Evolutionary conservation across 2,329 filamentous ascomycete species (phyloP).

Genomic region (Xylaria sp.): DNA sequence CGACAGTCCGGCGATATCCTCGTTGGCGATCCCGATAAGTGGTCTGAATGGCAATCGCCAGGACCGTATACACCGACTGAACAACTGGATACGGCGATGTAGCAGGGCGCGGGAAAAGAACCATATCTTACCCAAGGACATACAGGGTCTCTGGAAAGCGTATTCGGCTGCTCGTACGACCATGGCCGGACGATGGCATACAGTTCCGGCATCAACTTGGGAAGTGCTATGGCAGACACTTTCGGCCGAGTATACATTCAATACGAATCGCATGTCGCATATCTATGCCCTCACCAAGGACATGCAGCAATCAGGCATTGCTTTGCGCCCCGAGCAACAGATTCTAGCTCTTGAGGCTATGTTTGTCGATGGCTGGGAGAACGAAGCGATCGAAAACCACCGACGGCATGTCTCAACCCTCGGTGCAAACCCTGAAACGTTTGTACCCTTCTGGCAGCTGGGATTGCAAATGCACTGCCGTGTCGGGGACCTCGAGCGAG

Average conservation of each 20-base stretch:
- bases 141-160: slow-evolving; percentile 56
- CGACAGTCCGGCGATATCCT: slow-evolving; percentile 32
- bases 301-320: slow-evolving; percentile 68
- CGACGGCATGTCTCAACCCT: slow-evolving; percentile 66
- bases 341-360: slow-evolving; percentile 76
- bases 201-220: slow-evolving; percentile 71
- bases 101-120: slow-evolving; percentile 35
- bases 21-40: slow-evolving; percentile 34
- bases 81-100: slow-evolving; percentile 46
- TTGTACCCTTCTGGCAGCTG: slow-evolving; percentile 69
- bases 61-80: slow-evolving; percentile 42
- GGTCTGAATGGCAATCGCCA: slow-evolving; percentile 30
- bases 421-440: slow-evolving; percentile 60
- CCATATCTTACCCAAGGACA: slow-evolving; percentile 32
- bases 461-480: slow-evolving; percentile 73
- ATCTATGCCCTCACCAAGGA: slow-evolving; percentile 72
- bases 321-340: slow-evolving; percentile 67
- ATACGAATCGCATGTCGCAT: slow-evolving; percentile 69
- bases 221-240: slow-evolving; percentile 73
- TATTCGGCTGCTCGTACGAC: slow-evolving; percentile 60
- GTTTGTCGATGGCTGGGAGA: slow-evolving; percentile 69
- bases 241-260: slow-evolving; percentile 61
- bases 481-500: slow-evolving; percentile 67
- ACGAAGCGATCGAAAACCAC: slow-evolving; percentile 72
- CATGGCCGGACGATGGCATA: slow-evolving; percentile 60